Conservation (phyloP, 2,329 filamentous ascomycete genomes). For the Microcyclospora pomicola region DNA sequence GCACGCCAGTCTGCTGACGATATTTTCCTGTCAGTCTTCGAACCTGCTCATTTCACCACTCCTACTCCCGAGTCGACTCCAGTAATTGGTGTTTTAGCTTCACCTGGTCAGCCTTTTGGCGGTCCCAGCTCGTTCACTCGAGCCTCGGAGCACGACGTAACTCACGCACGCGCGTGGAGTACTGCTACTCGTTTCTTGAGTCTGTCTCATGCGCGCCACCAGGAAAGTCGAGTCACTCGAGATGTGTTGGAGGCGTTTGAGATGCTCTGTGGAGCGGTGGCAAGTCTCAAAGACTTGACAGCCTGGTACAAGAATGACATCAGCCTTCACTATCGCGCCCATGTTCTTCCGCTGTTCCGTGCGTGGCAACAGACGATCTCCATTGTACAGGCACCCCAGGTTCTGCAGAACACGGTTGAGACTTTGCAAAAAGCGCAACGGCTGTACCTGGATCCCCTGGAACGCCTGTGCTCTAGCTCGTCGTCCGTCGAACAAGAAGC, state of each 20-base stretch:
- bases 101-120: constrained; percentile 27
- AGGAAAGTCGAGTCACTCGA: constrained; percentile 1
- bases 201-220: constrained; percentile 1
- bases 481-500: background rate
- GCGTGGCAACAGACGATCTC: constrained; percentile 15
- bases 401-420: constrained; percentile 25
- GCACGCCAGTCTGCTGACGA: background rate
- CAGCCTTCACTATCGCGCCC: constrained; percentile 27
- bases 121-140: constrained; percentile 26
- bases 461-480: background rate
- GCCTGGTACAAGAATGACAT: constrained; percentile 36
- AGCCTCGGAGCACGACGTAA: constrained; percentile 21
- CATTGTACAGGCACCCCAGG: constrained; percentile 15
- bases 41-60: constrained; percentile 28
- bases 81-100: constrained; percentile 25
- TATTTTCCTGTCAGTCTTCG: constrained; percentile 33
- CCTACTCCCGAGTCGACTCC: constrained; percentile 33
- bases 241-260: constrained; percentile 9
- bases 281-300: constrained; percentile 19
- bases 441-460: constrained; percentile 19
- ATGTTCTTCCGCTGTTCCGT: constrained; percentile 12
- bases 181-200: constrained; percentile 30
- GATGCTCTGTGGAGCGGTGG: constrained; percentile 3
- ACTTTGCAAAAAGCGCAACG: constrained; percentile 24
- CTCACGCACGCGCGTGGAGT: constrained; percentile 31